phyloP scores from a whole-genome alignment of 768 basidiomycete genomes.

The Phanerochaete carnosa region DNA sequence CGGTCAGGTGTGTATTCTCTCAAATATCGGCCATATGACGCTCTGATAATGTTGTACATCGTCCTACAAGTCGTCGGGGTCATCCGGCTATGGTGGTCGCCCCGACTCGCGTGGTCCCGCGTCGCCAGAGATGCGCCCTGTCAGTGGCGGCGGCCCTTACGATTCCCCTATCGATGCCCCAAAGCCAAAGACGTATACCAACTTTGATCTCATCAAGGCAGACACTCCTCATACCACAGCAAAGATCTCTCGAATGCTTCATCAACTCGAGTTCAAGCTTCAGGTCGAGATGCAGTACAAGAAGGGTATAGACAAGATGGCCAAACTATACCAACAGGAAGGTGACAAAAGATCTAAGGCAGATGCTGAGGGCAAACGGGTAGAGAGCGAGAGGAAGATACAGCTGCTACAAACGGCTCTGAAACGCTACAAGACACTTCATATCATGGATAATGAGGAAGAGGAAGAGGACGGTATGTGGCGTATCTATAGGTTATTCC shows the following conservation, averaged over 20 bases:
- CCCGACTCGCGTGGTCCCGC: constrained; percentile 20
- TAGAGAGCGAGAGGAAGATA: constrained; percentile 96
- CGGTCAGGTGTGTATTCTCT: constrained; percentile 13
- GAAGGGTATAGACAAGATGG: constrained; percentile 99
- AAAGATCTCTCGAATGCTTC: constrained; percentile 96
- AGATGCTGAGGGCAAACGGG: constrained; percentile 90
- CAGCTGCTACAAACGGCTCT: constrained; percentile 88
- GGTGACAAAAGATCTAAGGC: constrained; percentile 94
- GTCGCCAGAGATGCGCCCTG: constrained; percentile 21
- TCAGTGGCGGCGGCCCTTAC: constrained; percentile 14
- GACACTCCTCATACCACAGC: constrained; percentile 95
- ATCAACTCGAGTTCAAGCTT: constrained; percentile 98
- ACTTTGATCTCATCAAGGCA: constrained; percentile 93
- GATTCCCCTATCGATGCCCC: constrained; percentile 37
- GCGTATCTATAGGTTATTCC: constrained; percentile 11
- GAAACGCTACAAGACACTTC: constrained; percentile 94
- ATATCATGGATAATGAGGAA: constrained; percentile 84
- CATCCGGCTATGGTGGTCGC: constrained; percentile 10
- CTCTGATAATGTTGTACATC: background rate
- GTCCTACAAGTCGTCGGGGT: constrained; percentile 1
- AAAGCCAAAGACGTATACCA: constrained; percentile 68
- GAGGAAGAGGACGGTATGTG: constrained; percentile 73
- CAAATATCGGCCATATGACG: background rate
- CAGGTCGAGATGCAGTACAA: constrained; percentile 98
- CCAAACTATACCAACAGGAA: constrained; percentile 91